These are phyloP conservation scores for Fomitopsis pulvina DNA, from an alignment of 768 basidiomycete species.

Conservation along the genomic window DNA sequence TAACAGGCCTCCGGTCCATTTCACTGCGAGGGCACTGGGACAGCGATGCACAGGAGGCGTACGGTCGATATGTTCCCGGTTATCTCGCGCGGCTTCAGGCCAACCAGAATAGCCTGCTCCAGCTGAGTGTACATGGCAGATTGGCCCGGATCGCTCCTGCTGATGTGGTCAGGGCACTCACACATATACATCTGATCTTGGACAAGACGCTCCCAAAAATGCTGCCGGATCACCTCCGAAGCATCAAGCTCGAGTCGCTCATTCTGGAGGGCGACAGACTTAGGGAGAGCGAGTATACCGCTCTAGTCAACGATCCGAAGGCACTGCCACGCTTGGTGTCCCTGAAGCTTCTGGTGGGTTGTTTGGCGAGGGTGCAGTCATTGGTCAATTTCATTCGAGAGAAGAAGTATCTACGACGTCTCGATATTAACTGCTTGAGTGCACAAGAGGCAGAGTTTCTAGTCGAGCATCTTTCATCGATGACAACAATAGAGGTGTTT, in stretches of 20 bases:
- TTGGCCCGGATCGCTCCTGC: slow-evolving; percentile 2
- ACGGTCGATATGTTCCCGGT: background rate
- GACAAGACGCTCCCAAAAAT: background rate
- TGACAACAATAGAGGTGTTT: slow-evolving; percentile 6
- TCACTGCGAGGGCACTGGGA: background rate
- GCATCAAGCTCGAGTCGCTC: slow-evolving; percentile 3
- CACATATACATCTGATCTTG: slow-evolving; percentile 3
- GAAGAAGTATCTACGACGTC: slow-evolving; percentile 2
- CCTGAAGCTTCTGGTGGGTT: slow-evolving; percentile 3
- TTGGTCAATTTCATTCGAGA: slow-evolving; percentile 3
- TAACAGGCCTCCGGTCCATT: background rate
- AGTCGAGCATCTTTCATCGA: background rate
- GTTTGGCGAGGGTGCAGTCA: background rate
- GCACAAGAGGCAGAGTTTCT: background rate
- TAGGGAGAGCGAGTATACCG: background rate
- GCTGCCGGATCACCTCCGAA: slow-evolving; percentile 6
- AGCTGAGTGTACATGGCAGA: slow-evolving; percentile 2
- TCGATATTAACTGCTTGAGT: slow-evolving; percentile 1
- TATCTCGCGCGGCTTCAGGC: background rate
- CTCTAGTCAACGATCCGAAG: background rate
- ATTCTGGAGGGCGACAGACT: background rate
- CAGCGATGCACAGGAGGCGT: background rate
- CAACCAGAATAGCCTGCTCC: background rate
- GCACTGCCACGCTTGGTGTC: slow-evolving; percentile 4
- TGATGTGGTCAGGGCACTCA: background rate